Conservation (phyloP, 257 asterid genomes). For the Solanum sitiens region DNA sequence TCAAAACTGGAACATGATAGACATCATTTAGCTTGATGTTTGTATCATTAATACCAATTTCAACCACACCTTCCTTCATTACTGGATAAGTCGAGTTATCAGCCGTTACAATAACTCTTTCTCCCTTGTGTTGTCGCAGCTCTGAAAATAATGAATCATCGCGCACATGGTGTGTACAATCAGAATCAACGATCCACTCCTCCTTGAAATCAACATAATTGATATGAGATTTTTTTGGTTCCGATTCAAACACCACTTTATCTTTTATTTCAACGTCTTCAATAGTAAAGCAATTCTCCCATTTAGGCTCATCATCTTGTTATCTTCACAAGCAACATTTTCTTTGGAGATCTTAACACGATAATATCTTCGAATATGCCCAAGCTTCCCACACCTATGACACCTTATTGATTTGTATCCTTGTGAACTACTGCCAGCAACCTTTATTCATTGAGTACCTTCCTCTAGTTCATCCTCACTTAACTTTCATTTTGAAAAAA, state of each 20-base stretch:
- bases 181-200: background rate
- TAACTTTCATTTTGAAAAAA: too few relatives aligned
- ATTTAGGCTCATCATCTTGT: background rate
- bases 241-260: too few relatives aligned
- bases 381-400: background rate
- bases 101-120: background rate
- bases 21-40: background rate
- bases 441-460: too few relatives aligned
- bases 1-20: slow-evolving; percentile 3
- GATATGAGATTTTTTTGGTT: too few relatives aligned
- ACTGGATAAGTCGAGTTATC: background rate
- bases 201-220: background rate
- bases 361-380: slow-evolving; percentile 1
- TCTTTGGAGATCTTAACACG: background rate
- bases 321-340: background rate
- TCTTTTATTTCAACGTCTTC: background rate
- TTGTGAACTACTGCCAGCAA: too few relatives aligned
- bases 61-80: background rate
- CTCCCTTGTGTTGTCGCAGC: background rate
- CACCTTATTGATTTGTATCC: too few relatives aligned
- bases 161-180: background rate
- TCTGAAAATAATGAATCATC: background rate
- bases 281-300: background rate
- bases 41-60: too few relatives aligned
- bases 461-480: too few relatives aligned